phyloP scores from a whole-genome alignment of 768 basidiomycete genomes.

The Crucibulum laeve region DNA sequence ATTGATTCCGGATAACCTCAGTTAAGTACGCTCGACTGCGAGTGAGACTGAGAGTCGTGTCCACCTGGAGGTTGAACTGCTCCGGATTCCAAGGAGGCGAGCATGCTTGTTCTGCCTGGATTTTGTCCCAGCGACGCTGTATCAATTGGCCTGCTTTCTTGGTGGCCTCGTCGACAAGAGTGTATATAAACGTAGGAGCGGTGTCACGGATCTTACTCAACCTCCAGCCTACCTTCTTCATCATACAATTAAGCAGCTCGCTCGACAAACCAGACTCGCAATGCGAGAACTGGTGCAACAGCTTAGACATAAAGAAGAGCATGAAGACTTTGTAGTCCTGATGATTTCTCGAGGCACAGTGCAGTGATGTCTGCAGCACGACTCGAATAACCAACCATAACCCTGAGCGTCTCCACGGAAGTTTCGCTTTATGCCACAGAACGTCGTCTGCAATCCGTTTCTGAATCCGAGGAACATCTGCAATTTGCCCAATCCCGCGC shows the following conservation, averaged over 20 bases:
- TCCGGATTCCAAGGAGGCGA: slow-evolving; percentile 19
- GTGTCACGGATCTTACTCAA: slow-evolving; percentile 30
- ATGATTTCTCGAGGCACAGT: slow-evolving; percentile 15
- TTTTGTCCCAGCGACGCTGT: slow-evolving; percentile 26
- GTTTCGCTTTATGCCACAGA: slow-evolving; percentile 28
- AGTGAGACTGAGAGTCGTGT: slow-evolving; percentile 27
- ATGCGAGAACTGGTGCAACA: slow-evolving; percentile 18
- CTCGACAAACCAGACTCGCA: slow-evolving; percentile 15
- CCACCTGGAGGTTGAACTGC: slow-evolving; percentile 19
- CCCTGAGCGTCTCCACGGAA: slow-evolving; percentile 47
- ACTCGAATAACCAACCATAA: slow-evolving; percentile 49
- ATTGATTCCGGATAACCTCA: slow-evolving; percentile 6
- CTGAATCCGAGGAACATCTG: slow-evolving; percentile 19
- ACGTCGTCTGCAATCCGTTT: slow-evolving; percentile 48
- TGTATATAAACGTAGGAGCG: slow-evolving; percentile 12
- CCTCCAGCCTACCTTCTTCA: slow-evolving; percentile 31
- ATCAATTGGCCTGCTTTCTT: slow-evolving; percentile 16
- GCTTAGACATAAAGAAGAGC: slow-evolving; percentile 28
- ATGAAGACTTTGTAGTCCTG: slow-evolving; percentile 45
- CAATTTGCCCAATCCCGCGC: slow-evolving; percentile 27
- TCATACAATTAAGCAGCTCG: slow-evolving; percentile 27
- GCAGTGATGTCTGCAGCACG: slow-evolving; percentile 27
- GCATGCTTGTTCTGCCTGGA: slow-evolving; percentile 17
- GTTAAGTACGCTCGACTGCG: slow-evolving; percentile 22
- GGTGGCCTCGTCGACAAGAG: slow-evolving; percentile 13